phyloP scores from a whole-genome alignment of 768 basidiomycete genomes.

The Gyrodon lividus region DNA sequence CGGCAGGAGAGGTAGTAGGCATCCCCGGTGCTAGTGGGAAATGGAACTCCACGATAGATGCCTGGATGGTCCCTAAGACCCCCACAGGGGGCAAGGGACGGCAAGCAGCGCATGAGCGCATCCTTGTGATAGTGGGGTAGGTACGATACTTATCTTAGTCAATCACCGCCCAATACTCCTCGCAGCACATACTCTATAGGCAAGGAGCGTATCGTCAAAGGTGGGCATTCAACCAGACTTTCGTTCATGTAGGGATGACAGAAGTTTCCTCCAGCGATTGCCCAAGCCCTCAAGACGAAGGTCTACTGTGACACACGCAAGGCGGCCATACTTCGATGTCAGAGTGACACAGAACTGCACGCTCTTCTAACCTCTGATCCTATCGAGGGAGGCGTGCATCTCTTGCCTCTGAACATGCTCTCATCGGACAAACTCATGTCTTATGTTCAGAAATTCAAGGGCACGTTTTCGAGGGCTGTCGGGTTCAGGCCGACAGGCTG shows the following conservation, averaged over 20 bases:
- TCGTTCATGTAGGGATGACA: conserved; percentile 1
- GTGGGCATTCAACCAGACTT: conserved; percentile 36
- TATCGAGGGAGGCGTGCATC: conserved; percentile 73
- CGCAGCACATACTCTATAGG: conserved; percentile 92
- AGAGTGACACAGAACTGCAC: conserved; percentile 82
- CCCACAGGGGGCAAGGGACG: conserved; percentile 28
- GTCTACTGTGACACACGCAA: conserved; percentile 91
- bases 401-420: conserved; percentile 77
- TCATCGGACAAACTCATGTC: conserved; percentile 71
- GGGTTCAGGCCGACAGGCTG: conserved; percentile 95
- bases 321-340: conserved; percentile 76
- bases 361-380: conserved; percentile 76
- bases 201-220: conserved; percentile 97
- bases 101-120: conserved; percentile 38
- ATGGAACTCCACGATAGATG: conserved; percentile 43
- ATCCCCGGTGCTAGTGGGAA: conserved; percentile 22
- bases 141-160: conserved; percentile 7
- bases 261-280: conserved; percentile 59
- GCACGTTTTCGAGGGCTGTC: conserved; percentile 66
- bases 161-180: background rate
- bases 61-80: conserved; percentile 45
- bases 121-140: conserved; percentile 74
- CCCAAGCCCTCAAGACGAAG: conserved; percentile 74
- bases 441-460: conserved; percentile 76
- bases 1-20: conserved; percentile 38